Evolutionary conservation across 192 early-diverging fungal species (phyloP), one percentile per base, ranked within the genome.

Genomic region (Gigaspora rosea): DNA sequence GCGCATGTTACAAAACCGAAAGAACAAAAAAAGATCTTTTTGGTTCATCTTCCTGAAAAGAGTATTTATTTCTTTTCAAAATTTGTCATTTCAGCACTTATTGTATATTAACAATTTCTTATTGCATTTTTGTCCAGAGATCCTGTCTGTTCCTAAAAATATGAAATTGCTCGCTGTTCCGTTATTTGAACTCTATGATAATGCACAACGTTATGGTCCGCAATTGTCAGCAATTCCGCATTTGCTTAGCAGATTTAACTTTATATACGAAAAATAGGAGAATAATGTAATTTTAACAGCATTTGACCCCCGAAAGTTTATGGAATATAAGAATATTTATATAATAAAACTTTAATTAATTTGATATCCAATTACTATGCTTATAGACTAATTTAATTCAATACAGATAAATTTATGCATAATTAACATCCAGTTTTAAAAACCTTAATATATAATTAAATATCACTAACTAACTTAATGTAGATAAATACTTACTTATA

Each of bases 131-230:
- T 70, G 11, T 20, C 41, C 35, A 93, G 91, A 89, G 76, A 80
- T 90, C 11, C 81, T 94, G 22, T 88, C 85, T 5, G 90, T 94
- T 3, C 93, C 93, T 22, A 90, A 88, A 61, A 94, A 94, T 78
- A 89, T 94, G 90, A 90, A 92, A 71, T 82, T 94, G 11, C 80
- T 94, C 8, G 93, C 93, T 11, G 91, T 94, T 6, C 93, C 93
- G 8, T 82, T 94, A 48, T 92, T 94, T 78, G 93, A 94, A 78
- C 77, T 94, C 18, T 90, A 93, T 82, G 90, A 93, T 69, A 94
- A 94, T 75, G 81, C 91, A n/a, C 85, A 84, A n/a, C 78, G 90
- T 32, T 94, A 91, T 80, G 93, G 93, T 3, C 83, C 87, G 9
- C 90, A 94, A 78, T 71, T 94, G 33, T 83, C 90, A 6, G 83